A percentile compares a stretch with the other conserved stretches of the same genome.
phyloP scores from a whole-genome alignment of 495 filamentous ascomycete genomes.

The Hypoxylon fragiforme region DNA sequence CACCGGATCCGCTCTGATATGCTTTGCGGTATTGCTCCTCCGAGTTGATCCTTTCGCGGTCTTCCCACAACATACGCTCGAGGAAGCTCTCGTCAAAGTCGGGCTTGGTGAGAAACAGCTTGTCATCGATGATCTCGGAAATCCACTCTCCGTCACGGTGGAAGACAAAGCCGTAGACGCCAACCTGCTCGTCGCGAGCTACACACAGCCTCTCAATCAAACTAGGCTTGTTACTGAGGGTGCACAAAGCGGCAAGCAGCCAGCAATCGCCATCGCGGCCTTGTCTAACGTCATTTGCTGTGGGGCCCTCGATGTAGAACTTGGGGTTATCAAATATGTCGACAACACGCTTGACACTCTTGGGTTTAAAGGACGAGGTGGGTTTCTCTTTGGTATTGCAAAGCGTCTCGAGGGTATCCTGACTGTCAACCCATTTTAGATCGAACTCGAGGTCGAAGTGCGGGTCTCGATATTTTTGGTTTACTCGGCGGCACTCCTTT shows the following conservation, averaged over 20 bases:
- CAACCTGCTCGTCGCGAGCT: conserved; percentile 74
- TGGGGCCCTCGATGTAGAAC: conserved; percentile 83
- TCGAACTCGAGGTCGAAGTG: conserved; percentile 88
- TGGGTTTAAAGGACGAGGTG: conserved; percentile 51
- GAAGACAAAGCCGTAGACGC: conserved; percentile 95
- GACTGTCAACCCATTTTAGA: conserved; percentile 61
- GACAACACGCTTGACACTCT: conserved; percentile 67
- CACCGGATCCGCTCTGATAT: conserved; percentile 72
- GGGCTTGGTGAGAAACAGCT: conserved; percentile 76
- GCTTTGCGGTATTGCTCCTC: conserved; percentile 77
- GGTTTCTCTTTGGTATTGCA: conserved; percentile 38
- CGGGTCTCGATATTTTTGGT: conserved; percentile 87
- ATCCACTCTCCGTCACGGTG: conserved; percentile 92
- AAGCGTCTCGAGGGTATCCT: conserved; percentile 68
- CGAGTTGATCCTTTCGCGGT: conserved; percentile 67
- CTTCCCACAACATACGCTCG: conserved; percentile 71
- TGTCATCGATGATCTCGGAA: conserved; percentile 81
- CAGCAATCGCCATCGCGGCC: conserved; percentile 86
- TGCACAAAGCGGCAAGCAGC: conserved; percentile 85
- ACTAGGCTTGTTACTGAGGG: conserved; percentile 76
- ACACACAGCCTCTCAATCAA: conserved; percentile 85
- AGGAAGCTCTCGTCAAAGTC: conserved; percentile 76
- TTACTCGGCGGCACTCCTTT: conserved; percentile 78
- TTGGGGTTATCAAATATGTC: conserved; percentile 87
- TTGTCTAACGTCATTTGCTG: conserved; percentile 80